Base-by-base conservation (phyloP, 176 grass and related monocot species). In the Oryza australiensis region DNA sequence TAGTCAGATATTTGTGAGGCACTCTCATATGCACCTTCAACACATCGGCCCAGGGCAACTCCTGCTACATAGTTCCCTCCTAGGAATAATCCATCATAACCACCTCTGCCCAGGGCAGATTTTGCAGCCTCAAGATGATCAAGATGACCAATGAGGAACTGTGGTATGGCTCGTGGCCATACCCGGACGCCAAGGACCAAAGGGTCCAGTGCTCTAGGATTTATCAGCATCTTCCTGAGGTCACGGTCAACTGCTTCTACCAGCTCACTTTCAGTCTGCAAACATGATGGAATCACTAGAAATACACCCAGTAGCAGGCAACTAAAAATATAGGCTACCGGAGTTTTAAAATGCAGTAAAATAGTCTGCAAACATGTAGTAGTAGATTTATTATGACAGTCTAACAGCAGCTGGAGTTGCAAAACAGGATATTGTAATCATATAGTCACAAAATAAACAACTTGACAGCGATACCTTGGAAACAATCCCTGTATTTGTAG, bases 111-210 rank as follows among this genome's bases (percentile, higher is more conserved):
- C 18, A 95, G 76, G 48, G 91, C 84, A 74, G 76, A 82, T 75
- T 82, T 93, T 66, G 90, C 96, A 37, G 77, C 77, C 66, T 93
- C 87, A 27, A 95, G 91, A 83, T 74, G 72, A 70, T 99, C 93
- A 7, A 99, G 89, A 84, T 99, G 96, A 8, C 96, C 93, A 13
- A 95, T 74, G 57, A 88, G 76, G 78, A 95, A 99, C 77, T 99
- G 96, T 15, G 96, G 96, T 86, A 99, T 99, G 41, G 96, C 96
- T 64, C 60, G 93, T 59, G 91, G 91, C 96, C 96, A 99, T 18
- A 94, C 89, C 68, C 96, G 85, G 22, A 95, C 93, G 4, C 96
- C 87, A 12, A 95, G 80, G 63, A 82, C 90, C 29, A 90, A 64
- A 8, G 96, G 96, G 12, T 88, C 93, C 41, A 70, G 72, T 22